phyloP scores from a whole-genome alignment of 768 basidiomycete species.

The Boletus subcaerulescens region DNA sequence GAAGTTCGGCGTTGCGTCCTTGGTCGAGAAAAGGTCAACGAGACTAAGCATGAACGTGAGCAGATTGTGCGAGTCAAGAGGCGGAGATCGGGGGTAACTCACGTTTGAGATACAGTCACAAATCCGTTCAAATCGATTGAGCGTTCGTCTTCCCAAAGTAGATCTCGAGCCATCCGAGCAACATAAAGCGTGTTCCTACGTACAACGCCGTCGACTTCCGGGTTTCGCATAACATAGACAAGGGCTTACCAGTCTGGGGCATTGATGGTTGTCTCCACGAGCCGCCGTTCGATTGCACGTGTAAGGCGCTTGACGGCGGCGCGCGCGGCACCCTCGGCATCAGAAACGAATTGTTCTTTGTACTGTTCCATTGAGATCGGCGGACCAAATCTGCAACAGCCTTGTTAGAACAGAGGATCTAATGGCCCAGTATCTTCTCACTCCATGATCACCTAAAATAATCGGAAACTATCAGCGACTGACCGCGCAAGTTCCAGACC shows the following conservation, averaged over 20 bases:
- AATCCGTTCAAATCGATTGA: constrained; percentile 79
- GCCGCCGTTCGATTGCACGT: constrained; percentile 61
- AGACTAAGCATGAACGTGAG: constrained; percentile 50
- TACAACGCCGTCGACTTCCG: constrained; percentile 20
- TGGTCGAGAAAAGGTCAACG: constrained; percentile 81
- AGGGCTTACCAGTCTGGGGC: constrained; percentile 84
- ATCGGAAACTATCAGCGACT: constrained; percentile 15
- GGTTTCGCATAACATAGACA: constrained; percentile 5
- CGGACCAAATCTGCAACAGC: constrained; percentile 63
- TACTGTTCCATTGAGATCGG: constrained; percentile 77
- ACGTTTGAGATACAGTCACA: constrained; percentile 89
- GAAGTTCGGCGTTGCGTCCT: constrained; percentile 59
- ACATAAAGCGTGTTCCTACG: constrained; percentile 85
- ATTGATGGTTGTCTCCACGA: constrained; percentile 81
- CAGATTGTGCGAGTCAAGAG: constrained; percentile 13
- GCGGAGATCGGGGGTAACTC: constrained; percentile 35
- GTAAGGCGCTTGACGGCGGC: constrained; percentile 87
- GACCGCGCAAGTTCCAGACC: background rate
- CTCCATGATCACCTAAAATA: constrained; percentile 66
- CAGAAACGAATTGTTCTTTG: constrained; percentile 73
- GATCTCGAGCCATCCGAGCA: constrained; percentile 88
- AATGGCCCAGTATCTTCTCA: constrained; percentile 34
- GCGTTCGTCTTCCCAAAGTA: constrained; percentile 86
- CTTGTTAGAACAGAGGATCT: constrained; percentile 11
- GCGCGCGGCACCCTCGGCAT: constrained; percentile 63